phyloP scores from a whole-genome alignment of 805 yeast genomes.

The Wickerhamomyces bovis region DNA sequence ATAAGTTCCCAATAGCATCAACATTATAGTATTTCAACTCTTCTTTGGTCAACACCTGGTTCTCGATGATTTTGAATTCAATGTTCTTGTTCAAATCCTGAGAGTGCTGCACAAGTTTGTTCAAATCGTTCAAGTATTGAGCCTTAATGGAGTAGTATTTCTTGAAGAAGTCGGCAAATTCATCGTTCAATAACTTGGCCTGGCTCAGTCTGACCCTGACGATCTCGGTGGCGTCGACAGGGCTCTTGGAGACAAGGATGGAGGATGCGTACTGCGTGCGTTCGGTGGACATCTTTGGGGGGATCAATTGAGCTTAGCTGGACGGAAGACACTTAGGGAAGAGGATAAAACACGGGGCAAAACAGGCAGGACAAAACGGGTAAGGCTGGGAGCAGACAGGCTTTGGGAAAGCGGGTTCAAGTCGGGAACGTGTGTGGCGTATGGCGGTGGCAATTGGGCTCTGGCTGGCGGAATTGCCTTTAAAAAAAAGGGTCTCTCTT shows the following conservation, averaged over 20 bases:
- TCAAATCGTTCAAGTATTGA: conserved; percentile 17
- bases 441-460: background rate
- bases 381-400: too few species aligned
- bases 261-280: conserved; percentile 34
- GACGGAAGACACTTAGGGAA: background rate
- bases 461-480: too few species aligned
- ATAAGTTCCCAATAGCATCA: conserved; percentile 41
- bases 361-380: too few species aligned
- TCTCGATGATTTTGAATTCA: conserved; percentile 28
- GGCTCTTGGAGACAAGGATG: conserved; percentile 40
- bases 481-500: too few species aligned
- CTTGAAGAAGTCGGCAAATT: conserved; percentile 55
- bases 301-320: background rate
- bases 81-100: conserved; percentile 30
- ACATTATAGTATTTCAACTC: conserved; percentile 43
- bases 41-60: conserved; percentile 36
- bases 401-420: too few species aligned
- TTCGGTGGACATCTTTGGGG: conserved; percentile 11
- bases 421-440: background rate
- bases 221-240: conserved; percentile 54
- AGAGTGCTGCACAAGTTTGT: conserved; percentile 15
- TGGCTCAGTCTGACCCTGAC: conserved; percentile 51
- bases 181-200: conserved; percentile 50
- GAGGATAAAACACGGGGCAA: background rate
- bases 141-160: conserved; percentile 28